phyloP scores from a whole-genome alignment of 805 yeast species.

The Candida ponderosae region DNA sequence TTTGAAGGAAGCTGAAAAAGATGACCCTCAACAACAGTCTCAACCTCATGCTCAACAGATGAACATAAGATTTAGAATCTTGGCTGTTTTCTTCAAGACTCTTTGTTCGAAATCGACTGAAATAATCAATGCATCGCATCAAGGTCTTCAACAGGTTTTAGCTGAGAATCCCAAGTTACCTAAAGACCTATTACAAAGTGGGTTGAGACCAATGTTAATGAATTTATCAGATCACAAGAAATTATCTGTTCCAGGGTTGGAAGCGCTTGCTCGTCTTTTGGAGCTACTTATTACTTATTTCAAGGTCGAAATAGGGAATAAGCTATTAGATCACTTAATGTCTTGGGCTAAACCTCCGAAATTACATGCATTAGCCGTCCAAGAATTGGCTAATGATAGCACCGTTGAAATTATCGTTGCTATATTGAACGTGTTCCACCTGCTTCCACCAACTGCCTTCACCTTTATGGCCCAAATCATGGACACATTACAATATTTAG shows the following conservation, averaged over 20 bases:
- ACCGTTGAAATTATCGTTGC: conserved; percentile 86
- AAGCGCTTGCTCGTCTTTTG: conserved; percentile 80
- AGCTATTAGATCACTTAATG: conserved; percentile 83
- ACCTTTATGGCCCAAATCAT: conserved; percentile 86
- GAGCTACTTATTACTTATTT: conserved; percentile 87
- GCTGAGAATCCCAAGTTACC: conserved; percentile 86
- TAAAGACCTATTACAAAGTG: conserved; percentile 89
- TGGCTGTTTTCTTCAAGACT: conserved; percentile 93
- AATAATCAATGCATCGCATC: conserved; percentile 89
- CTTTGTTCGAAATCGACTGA: conserved; percentile 77
- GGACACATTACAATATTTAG: conserved; percentile 67
- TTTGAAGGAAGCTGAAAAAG: background rate
- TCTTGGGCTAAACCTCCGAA: conserved; percentile 91
- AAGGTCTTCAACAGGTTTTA: conserved; percentile 75
- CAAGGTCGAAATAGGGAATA: conserved; percentile 94
- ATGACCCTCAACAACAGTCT: background rate
- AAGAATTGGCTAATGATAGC: conserved; percentile 71
- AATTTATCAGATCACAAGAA: conserved; percentile 90
- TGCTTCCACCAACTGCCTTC: conserved; percentile 86
- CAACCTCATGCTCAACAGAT: conserved; percentile 8
- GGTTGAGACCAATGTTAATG: conserved; percentile 91
- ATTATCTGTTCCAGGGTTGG: conserved; percentile 80
- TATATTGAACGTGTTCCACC: conserved; percentile 82
- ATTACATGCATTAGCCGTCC: conserved; percentile 67
- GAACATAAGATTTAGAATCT: conserved; percentile 64